These are phyloP conservation scores for Acanthamoeba culbertsoni DNA, from an alignment of 208 protist species.

Conservation along the genomic window DNA sequence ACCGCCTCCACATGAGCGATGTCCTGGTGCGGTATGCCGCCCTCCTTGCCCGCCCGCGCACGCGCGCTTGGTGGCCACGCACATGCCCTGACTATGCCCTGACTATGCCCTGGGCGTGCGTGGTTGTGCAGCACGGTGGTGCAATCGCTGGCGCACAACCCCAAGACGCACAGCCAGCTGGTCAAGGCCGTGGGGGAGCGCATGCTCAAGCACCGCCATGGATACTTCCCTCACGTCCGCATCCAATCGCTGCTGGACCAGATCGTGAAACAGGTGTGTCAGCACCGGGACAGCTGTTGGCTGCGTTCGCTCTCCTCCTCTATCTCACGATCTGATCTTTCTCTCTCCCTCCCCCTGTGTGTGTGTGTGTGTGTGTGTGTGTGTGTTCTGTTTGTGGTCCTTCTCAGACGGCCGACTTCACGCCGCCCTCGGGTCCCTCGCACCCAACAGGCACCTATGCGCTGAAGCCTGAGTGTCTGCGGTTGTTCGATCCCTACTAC, in stretches of 20 bases:
- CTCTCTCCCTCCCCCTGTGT: not conserved
- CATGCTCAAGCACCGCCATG: slow-evolving; percentile 17
- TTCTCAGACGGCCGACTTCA: not conserved
- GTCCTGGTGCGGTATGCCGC: not conserved
- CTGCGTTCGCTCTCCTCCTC: not conserved
- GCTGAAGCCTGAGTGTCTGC: not conserved
- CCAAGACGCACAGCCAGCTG: slow-evolving; percentile 11
- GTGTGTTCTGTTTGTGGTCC: too few relatives aligned
- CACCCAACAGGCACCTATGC: not conserved
- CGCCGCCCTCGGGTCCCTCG: not conserved
- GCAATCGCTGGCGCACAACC: not conserved
- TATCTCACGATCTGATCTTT: not conserved
- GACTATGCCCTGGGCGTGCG: not conserved
- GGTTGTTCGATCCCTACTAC: slow-evolving; percentile 16
- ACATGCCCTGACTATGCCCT: too few relatives aligned
- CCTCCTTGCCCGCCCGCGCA: too few relatives aligned
- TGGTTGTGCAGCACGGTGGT: not conserved
- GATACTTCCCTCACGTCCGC: not conserved
- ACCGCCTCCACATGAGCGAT: not conserved
- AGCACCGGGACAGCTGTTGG: not conserved
- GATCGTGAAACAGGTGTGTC: not conserved
- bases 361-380: too few relatives aligned
- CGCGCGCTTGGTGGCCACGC: too few relatives aligned
- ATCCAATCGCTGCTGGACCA: not conserved
- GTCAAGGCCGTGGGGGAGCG: not conserved